phyloP scores from a whole-genome alignment of 257 asterid genomes.

The Solanum bulbocastanum region DNA sequence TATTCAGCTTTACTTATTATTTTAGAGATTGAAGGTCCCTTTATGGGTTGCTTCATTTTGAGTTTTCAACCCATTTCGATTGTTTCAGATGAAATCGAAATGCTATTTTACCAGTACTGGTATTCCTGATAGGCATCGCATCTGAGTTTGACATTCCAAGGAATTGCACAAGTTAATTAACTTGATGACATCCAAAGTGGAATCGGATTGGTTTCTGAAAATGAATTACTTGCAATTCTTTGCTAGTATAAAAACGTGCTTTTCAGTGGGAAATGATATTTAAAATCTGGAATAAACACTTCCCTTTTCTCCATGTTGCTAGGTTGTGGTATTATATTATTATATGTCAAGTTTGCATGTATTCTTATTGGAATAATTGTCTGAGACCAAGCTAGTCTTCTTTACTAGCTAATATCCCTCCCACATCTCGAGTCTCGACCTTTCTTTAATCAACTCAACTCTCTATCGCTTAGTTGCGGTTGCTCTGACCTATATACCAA shows the following conservation, averaged over 20 bases:
- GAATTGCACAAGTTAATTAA: neutral
- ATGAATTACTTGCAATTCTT: neutral
- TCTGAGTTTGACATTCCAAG: neutral
- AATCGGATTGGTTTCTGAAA: neutral
- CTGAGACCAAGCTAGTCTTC: too few species aligned
- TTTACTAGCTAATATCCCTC: too few species aligned
- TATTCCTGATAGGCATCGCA: neutral
- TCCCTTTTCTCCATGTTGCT: neutral
- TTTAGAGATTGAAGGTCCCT: neutral
- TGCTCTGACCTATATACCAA: too few species aligned
- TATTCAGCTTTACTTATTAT: neutral
- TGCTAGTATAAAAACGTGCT: neutral
- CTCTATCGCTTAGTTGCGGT: too few species aligned
- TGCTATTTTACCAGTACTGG: neutral
- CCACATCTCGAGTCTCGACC: too few species aligned
- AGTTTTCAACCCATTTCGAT: neutral
- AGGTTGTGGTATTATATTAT: neutral
- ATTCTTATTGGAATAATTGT: too few species aligned
- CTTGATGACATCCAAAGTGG: neutral
- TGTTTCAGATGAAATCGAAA: neutral
- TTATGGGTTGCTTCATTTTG: neutral
- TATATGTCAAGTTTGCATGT: neutral
- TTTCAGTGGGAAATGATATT: too few species aligned
- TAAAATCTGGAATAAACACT: neutral
- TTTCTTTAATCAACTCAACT: too few species aligned